phyloP scores from a whole-genome alignment of 345 rosid genomes.

The Nasturtium officinale region DNA sequence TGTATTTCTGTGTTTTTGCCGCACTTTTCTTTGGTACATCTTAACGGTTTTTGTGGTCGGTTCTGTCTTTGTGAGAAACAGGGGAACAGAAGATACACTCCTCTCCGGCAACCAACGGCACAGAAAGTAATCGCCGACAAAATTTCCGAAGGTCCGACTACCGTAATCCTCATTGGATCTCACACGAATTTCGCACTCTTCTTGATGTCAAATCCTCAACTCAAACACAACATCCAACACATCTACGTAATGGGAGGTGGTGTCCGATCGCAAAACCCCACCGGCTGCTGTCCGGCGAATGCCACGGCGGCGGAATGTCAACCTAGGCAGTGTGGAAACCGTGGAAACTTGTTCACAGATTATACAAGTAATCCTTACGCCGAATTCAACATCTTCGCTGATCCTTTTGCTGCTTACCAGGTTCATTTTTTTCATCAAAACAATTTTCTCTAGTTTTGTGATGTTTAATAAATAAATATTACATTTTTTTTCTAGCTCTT shows the following conservation, averaged over 20 bases:
- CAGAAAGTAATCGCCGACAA: conserved; percentile 76
- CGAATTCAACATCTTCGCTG: conserved; percentile 81
- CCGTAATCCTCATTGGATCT: conserved; percentile 59
- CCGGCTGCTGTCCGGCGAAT: conserved; percentile 65
- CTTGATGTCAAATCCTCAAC: conserved; percentile 73
- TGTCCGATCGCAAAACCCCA: conserved; percentile 64
- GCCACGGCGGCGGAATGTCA: conserved; percentile 52
- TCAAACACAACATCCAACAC: conserved; percentile 74
- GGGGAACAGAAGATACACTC: conserved; percentile 81
- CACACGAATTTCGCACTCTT: conserved; percentile 80
- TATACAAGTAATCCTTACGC: conserved; percentile 81
- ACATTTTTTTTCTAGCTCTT: neutral
- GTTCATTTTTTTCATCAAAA: conserved; percentile 30
- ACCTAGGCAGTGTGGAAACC: conserved; percentile 64
- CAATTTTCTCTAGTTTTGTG: neutral
- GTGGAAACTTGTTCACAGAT: conserved; percentile 72
- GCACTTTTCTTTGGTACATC: neutral
- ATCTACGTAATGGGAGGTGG: conserved; percentile 91
- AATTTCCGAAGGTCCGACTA: conserved; percentile 72
- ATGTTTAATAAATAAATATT: neutral
- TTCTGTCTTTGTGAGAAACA: conserved; percentile 35
- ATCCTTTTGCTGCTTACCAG: conserved; percentile 94
- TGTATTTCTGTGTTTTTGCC: neutral
- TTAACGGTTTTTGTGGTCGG: neutral
- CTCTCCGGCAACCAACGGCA: conserved; percentile 73